A percentile compares a stretch with the other conserved stretches of the same genome.
phyloP scores from a whole-genome alignment of 495 filamentous ascomycete genomes.

The Talaromyces liani region DNA sequence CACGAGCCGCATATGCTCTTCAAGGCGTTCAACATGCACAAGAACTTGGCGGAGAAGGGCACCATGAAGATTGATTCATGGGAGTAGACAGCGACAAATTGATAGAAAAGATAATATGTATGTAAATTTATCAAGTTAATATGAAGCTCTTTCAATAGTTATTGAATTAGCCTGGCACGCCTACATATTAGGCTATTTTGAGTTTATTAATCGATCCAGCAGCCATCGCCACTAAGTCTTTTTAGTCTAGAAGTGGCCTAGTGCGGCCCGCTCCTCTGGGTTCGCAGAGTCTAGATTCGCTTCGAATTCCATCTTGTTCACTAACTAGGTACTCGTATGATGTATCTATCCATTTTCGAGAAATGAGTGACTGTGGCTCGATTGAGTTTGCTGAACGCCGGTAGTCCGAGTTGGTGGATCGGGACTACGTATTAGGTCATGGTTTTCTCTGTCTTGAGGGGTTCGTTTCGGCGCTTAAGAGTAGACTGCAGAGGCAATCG shows the following conservation, averaged over 20 bases:
- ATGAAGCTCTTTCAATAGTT: not conserved
- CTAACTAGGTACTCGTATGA: not conserved
- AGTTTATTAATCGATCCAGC: too few species aligned
- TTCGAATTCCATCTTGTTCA: not conserved
- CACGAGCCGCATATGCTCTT: constrained; percentile 84
- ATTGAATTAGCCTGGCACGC: too few species aligned
- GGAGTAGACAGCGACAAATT: constrained; percentile 24
- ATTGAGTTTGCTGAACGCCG: not conserved
- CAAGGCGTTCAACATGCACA: constrained; percentile 85
- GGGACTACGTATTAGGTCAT: not conserved
- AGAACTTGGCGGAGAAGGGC: constrained; percentile 68
- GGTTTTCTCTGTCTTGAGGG: not conserved
- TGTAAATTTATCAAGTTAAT: not conserved
- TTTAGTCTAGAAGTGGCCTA: not conserved
- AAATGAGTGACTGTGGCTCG: not conserved
- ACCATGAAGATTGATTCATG: constrained; percentile 71
- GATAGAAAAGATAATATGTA: too few species aligned
- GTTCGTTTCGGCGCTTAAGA: not conserved
- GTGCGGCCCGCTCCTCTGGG: not conserved
- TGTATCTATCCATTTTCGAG: not conserved
- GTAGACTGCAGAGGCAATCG: too few species aligned
- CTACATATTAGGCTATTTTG: too few species aligned
- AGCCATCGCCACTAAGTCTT: too few species aligned
- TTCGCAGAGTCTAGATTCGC: not conserved
- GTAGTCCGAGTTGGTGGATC: not conserved